Base-by-base conservation (phyloP, 169 alveolate genomes). In the Plasmodium vinckei region DNA sequence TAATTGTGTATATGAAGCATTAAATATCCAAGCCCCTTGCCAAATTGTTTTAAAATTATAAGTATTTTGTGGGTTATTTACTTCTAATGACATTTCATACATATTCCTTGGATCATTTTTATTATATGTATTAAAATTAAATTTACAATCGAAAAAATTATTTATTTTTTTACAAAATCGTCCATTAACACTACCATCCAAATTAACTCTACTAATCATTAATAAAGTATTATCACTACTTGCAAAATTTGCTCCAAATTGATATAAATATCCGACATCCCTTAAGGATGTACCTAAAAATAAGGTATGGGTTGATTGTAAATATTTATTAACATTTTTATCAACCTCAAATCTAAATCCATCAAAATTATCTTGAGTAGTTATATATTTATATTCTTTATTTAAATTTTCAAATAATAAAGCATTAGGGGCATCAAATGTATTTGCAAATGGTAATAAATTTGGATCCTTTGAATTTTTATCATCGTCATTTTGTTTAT, bases 281-380 rank as follows among this genome's bases (percentile, higher is more conserved):
- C 95, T 84, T 71, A 92, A 70, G 5, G 94, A 72, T 13, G 98
- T 96, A 17, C 98, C 98, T 47, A 96, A 87, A 73, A 94, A 91
- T 57, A 96, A 93, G 12, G 97, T 92, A 77, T 96, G 97, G 61
- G 96, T 93, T 33, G 97, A 89, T 88, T 96, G 98, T 44, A 96
- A 72, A 79, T 93, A 95, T 68, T 87, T 88, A 51, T 95, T 94
- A 21, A 96, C 89, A 47, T 91, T 93, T 82, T 97, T 94, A 27
- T 94, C 96, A 0, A 97, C 96, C 87, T 97, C 98, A 54, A 96
- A 93, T 54, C 98, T 90, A 92, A 97, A 95, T 3, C 98, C 98
- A 92, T 97, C 98, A 73, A 94, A 97, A 70, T 92, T 95, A 87
- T 97, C 98, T 91, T 95, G 97, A 10, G 96, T 94, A 19, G 96